phyloP scores from a whole-genome alignment of 2,329 filamentous ascomycete species.

The Aschersonia sp. region DNA sequence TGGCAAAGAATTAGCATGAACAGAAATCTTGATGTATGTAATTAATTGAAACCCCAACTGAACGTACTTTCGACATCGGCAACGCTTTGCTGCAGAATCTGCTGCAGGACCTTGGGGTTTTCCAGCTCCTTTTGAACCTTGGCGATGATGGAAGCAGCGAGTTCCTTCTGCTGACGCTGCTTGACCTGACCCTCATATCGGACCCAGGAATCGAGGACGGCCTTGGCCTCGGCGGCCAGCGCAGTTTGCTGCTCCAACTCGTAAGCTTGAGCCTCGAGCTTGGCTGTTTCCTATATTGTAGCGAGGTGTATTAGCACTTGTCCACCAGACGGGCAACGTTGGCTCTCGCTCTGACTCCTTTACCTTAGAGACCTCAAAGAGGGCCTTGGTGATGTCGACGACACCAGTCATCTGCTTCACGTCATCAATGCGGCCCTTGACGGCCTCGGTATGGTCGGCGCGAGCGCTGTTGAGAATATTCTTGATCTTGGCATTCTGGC shows the following conservation, averaged over 20 bases:
- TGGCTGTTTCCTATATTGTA: conserved; percentile 67
- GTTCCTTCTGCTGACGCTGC: conserved; percentile 94
- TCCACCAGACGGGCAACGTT: neutral
- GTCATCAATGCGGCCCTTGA: conserved; percentile 85
- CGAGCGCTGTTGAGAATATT: conserved; percentile 88
- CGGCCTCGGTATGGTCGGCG: conserved; percentile 86
- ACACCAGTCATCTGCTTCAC: conserved; percentile 91
- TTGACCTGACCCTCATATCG: conserved; percentile 98
- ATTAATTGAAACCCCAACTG: neutral
- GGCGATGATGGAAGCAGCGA: conserved; percentile 81
- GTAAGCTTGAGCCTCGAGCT: conserved; percentile 89
- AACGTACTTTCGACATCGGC: conserved; percentile 81
- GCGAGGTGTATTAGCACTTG: neutral
- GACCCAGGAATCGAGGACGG: conserved; percentile 94
- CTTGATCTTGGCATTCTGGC: conserved; percentile 83
- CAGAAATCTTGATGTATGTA: neutral
- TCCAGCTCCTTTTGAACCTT: conserved; percentile 99
- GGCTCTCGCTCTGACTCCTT: neutral
- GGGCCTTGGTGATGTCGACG: conserved; percentile 89
- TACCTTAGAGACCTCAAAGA: conserved; percentile 98
- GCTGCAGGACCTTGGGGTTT: conserved; percentile 92
- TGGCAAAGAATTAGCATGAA: conserved; percentile 23
- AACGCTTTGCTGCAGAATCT: conserved; percentile 95
- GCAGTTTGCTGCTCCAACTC: conserved; percentile 95
- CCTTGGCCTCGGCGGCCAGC: conserved; percentile 83